These are phyloP conservation scores for Penicillium macrosclerotiorum DNA, from an alignment of 495 filamentous ascomycete species.

Conservation along the genomic window DNA sequence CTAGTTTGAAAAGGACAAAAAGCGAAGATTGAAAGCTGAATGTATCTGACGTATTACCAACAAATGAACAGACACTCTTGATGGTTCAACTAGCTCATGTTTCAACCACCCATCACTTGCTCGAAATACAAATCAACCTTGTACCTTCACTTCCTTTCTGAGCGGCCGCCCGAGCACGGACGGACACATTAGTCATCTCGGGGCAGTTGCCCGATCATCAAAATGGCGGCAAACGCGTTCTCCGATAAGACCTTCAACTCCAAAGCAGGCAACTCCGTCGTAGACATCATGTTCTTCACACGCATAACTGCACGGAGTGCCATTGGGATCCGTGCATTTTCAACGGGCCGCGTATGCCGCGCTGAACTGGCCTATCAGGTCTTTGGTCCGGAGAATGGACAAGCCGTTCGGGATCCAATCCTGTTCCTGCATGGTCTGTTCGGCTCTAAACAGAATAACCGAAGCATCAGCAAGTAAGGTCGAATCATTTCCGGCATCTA, in stretches of 20 bases:
- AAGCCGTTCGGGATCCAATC: conserved; percentile 58
- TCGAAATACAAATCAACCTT: too few species aligned
- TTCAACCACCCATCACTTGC: too few species aligned
- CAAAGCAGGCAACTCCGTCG: background rate
- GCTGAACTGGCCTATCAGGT: conserved; percentile 42
- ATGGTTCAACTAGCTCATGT: too few species aligned
- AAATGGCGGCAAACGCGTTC: background rate
- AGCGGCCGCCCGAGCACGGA: too few species aligned
- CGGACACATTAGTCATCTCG: conserved; percentile 12
- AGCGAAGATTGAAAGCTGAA: too few species aligned
- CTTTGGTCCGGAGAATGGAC: conserved; percentile 38
- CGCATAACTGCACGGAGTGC: conserved; percentile 17
- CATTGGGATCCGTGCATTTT: conserved; percentile 33
- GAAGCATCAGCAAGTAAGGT: conserved; percentile 92
- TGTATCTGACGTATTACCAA: too few species aligned
- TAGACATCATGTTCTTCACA: conserved; percentile 18
- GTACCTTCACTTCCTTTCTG: too few species aligned
- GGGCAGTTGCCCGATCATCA: conserved; percentile 13
- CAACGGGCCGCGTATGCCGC: conserved; percentile 28
- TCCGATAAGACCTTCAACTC: too few species aligned
- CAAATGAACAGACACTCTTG: too few species aligned
- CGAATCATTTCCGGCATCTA: too few species aligned
- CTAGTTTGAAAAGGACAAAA: too few species aligned
- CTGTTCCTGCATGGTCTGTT: conserved; percentile 93
- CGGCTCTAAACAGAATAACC: conserved; percentile 93